phyloP scores from a whole-genome alignment of 2,329 filamentous ascomycete genomes.

The Calonectria fujianensis region DNA sequence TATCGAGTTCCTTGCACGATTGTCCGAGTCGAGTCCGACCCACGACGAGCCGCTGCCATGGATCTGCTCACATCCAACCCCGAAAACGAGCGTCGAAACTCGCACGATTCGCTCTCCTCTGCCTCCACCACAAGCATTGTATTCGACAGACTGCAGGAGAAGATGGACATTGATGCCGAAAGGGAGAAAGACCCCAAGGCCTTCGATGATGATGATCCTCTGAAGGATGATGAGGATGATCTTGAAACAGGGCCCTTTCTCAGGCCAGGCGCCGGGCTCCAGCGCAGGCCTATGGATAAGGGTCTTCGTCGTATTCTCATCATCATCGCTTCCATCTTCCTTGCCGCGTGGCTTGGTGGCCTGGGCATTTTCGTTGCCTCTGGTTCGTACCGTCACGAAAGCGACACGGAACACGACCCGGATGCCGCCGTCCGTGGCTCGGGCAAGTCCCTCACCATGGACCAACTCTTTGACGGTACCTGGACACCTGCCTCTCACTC shows the following conservation, averaged over 20 bases:
- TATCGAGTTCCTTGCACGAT: constrained; percentile 34
- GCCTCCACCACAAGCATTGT: constrained; percentile 90
- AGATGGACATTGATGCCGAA: constrained; percentile 60
- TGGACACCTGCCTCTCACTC: constrained; percentile 79
- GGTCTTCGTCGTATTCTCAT: constrained; percentile 78
- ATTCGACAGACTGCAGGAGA: constrained; percentile 83
- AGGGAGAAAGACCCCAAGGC: constrained; percentile 58
- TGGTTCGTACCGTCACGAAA: constrained; percentile 79
- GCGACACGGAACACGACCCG: constrained; percentile 79
- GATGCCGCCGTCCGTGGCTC: constrained; percentile 78
- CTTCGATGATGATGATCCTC: constrained; percentile 67
- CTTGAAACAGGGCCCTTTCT: constrained; percentile 75
- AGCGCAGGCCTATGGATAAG: constrained; percentile 77
- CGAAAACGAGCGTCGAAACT: constrained; percentile 56
- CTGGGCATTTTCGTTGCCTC: constrained; percentile 79
- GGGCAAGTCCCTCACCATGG: constrained; percentile 83
- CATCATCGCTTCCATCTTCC: constrained; percentile 75
- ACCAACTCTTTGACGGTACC: constrained; percentile 79
- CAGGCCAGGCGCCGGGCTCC: constrained; percentile 59
- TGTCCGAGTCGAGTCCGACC: constrained; percentile 8
- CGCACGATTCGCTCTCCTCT: constrained; percentile 80
- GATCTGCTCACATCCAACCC: constrained; percentile 46
- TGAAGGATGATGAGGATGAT: constrained; percentile 58
- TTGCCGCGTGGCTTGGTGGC: constrained; percentile 81
- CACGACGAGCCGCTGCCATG: constrained; percentile 39